Base-by-base conservation (phyloP, 208 protist species). In the Crithidia thermophila region DNA sequence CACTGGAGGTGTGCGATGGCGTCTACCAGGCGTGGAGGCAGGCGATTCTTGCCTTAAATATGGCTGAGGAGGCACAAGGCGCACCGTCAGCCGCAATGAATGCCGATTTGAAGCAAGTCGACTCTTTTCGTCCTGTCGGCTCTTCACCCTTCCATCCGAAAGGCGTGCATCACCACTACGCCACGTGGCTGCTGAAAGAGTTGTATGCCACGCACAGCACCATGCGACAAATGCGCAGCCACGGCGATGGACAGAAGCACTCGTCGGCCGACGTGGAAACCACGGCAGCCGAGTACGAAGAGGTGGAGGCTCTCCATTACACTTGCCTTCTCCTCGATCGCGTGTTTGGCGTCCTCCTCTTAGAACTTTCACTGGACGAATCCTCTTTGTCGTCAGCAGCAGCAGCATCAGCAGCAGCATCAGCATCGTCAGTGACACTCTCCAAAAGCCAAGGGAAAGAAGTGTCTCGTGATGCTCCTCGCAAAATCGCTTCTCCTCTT, bases 271-370 rank as follows among this genome's bases (percentile, higher is more conserved):
- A n/a, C n/a, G n/a, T n/a, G n/a, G n/a, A n/a, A n/a, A n/a, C n/a
- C n/a, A n/a, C n/a, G n/a, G n/a, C n/a, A 7, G 28, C 30, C 25
- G 42, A 49, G 42, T 51, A 20, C 28, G 7, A 51, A 30, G 30
- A 36, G 27, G 11, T 21, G 9, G 42, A 33, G 16, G 57, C n/a
- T 3, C 16, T 53, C 18, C 51, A 63, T 21, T 53, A 56, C 14
- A 14, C 30, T 5, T 56, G 11, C 23, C 50, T 39, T n/a, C 37
- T 78, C 18, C 33, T 82, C 18, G 58, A 75, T 18, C 21, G 27
- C 1, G 53, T 27, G 28, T 25, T 82, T 33, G 51, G 72, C 18
- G 71, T 78, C n/a, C 71, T 82, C 25, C 55, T 82, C 1, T 14
- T 82, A 4, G 64, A 82, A 13, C 57, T 57, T 25, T 65, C 64